These are phyloP conservation scores for Cynara cardunculus DNA, from an alignment of 129 eudicot genomes.

Conservation along the genomic window DNA sequence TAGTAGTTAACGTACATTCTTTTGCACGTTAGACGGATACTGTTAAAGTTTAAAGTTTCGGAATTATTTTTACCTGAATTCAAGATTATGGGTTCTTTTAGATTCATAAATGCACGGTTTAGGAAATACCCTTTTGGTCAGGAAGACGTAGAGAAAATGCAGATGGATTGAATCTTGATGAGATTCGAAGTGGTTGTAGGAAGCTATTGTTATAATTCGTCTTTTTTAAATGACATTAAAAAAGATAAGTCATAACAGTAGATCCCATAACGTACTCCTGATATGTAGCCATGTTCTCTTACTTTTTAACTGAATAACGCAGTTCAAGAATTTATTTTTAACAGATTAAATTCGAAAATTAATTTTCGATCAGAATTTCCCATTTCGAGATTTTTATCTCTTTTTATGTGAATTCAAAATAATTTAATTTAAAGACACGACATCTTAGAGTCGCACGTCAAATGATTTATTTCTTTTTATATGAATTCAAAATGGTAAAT, in stretches of 20 bases:
- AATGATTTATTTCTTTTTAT: too few relatives aligned
- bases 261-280: background rate
- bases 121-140: too few relatives aligned
- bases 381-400: background rate
- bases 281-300: background rate
- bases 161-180: too few relatives aligned
- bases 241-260: too few relatives aligned
- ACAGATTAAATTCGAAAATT: too few relatives aligned
- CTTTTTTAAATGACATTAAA: too few relatives aligned
- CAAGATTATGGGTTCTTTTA: background rate
- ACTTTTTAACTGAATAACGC: background rate
- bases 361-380: too few relatives aligned
- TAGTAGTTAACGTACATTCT: constrained; percentile 10
- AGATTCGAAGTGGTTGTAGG: too few relatives aligned
- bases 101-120: too few relatives aligned
- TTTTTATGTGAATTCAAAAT: background rate
- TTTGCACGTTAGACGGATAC: background rate
- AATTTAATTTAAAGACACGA: background rate
- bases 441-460: background rate
- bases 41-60: background rate
- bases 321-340: background rate
- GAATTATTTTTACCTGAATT: background rate
- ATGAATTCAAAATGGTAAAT: too few relatives aligned
- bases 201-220: too few relatives aligned
- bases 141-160: too few relatives aligned